Base-by-base conservation (phyloP, 192 early-diverging fungal genomes). In the Backusella luteola region DNA sequence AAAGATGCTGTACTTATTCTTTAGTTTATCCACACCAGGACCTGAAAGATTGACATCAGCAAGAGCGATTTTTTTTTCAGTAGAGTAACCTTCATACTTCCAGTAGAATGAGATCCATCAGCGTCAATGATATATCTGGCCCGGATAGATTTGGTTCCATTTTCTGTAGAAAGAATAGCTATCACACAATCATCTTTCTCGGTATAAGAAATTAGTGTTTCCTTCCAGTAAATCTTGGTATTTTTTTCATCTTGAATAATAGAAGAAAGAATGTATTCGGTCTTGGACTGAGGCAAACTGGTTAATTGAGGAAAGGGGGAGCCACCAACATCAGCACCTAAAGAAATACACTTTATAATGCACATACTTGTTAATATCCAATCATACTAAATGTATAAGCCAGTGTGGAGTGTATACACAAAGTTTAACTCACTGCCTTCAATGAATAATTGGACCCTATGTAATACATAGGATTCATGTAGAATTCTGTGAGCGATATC, bases 101-200 rank as follows among this genome's bases (percentile, higher is more conserved):
- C 77, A 79, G 66, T 35, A 9, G 81, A 82, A 66, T 79, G 81
- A n/a, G 56, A 53, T 36, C 81, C 81, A 44, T 82, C 81, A 14
- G 77, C 70, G 0, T 77, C 81, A 3, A 82, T 42, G 1, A 82
- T 39, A 36, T 73, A 82, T 11, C 21, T 44, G 12, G 71, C 74
- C 5, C 15, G 29, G 5, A 79, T 41, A 6, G n/a, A 56, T 23
- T 56, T 68, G 0, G n/a, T 6, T 4, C 19, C 66, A 4, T 56
- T 36, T 15, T 73, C 34, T 11, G 17, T 71, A 42, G 71, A 69
- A 21, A 59, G n/a, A 0, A 0, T 56, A 7, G 52, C 52, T 11
- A 82, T 66, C 32, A 52, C 59, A 17, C 72, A 46, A 1, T 44
- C 59, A 4, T 42, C 42, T 76, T 79, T 71, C 17, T 56, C n/a